Evolutionary conservation across 2,329 filamentous ascomycete species (phyloP), one percentile per base, ranked within the genome.

Genomic region (Monosporascus sp.): DNA sequence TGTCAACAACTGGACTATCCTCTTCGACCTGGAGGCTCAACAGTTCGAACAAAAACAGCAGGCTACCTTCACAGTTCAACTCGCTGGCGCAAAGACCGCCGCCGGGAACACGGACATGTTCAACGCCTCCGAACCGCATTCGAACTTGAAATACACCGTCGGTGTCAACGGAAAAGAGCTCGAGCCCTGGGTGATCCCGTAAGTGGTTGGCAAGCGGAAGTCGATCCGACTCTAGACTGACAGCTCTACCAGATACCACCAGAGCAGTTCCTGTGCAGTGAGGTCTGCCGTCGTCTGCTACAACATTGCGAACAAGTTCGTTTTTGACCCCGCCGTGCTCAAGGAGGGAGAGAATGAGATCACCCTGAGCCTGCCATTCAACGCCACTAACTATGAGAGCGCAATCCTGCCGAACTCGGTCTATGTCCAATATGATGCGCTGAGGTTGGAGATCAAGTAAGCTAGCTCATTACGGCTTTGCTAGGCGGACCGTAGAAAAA

Each of bases 351-450:
- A 72, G 53, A 87, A 86, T 56, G 71, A 75, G 59, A 67, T 87
- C 35, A 70, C 83, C 0, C 64, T 87, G 45, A 81, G 80, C 57
- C 60, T 87, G 54, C 83, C 84, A 11, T 78, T 73, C 47, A 81
- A 83, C 48, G 82, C 76, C 1, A 85, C 79, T 4, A 74, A 84
- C 58, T 77, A 78, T 17, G 81, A 86, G 67, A 77, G 76, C 31
- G 82, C 83, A 0, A 49, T 85, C 8, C 58, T 86, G 52, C 75
- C 82, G 0, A 68, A 69, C 44, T 76, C 74, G 1, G 72, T 83
- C 0, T 87, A 87, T 65, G 77, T 87, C 6, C 82, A 87, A 70
- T 87, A 87, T 57, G 83, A 87, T 68, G 83, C 84, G 2, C 60
- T 87, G 62, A 72, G 83, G 49, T 60, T 87, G 47, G 83, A 87